Base-by-base conservation (phyloP, 805 yeast genomes). In the Metschnikowia dekortorum region DNA sequence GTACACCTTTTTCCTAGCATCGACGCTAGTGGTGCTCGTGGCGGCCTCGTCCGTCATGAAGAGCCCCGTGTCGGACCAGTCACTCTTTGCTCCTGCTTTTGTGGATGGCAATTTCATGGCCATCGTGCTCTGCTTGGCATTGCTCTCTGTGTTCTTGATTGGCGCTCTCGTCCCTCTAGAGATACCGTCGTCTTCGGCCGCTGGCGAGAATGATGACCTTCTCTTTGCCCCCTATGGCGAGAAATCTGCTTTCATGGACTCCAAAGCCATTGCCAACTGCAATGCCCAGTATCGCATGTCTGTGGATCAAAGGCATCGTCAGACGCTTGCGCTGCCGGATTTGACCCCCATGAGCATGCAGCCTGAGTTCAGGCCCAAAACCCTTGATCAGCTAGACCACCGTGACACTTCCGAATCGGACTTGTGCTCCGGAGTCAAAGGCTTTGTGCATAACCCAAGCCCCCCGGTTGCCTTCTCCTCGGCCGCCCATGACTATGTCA, bases 331-430 rank as follows among this genome's bases (percentile, higher is more conserved):
- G 18, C 45, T 42, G 31, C 38, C 45, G 31, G 45, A 42, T 6
- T 28, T 42, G 37, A 42, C 45, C 11, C 38, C 45, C 13, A 42
- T 42, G 45, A 42, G 38, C 45, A 33, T 26, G 45, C 45, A 42
- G 13, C 9, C 34, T 9, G 45, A 42, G 2, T 42, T 33, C n/a
- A 33, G 4, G 29, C 18, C 38, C 22, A 26, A 22, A 22, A n/a
- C n/a, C n/a, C 38, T 32, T 34, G 11, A n/a, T 14, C 11, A 39
- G 8, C 8, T 28, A 4, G 41, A 39, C 31, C 31, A 13, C 9
- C 26, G 2, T 9, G 11, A n/a, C n/a, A 26, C 41, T 8, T 31
- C 41, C 7, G n/a, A 33, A 33, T 13, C 30, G 13, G 8, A 22
- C 3, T n/a, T 28, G 11, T 8, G 29, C 7, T 30, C 44, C 9